Base-by-base conservation (phyloP, 108 stramenopile genomes). In the Skeletonema grethae region DNA sequence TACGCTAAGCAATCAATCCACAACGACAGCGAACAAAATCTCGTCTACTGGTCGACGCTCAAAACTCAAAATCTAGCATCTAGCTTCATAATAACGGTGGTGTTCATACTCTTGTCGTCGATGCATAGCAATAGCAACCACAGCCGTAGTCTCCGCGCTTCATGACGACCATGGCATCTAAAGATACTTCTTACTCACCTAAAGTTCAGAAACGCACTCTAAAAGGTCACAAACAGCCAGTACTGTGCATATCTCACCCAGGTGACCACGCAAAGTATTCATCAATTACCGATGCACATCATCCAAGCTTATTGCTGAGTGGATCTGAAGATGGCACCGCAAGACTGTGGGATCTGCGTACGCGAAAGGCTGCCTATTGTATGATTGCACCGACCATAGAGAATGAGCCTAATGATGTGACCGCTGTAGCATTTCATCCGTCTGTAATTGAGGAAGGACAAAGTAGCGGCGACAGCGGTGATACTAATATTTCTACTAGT, bases 281-380 rank as follows among this genome's bases (percentile, higher is more conserved):
- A 25, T 28, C 31, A 46, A 34, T 39, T 12, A 20, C 53, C 45
- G 31, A 41, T 36, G 16, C 25, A 16, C 58, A 46, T 39, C 71
- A 63, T 35, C 76, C 80, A 1, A 61, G 69, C 50, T 70, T 88
- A 48, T 65, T 93, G 39, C 67, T 91, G 32, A 90, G 89, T 67
- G 92, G 92, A 31, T 91, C 92, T 2, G 88, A 89, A 63, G 92
- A 94, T 86, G 84, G 84, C 15, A 90, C 92, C 13, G 88, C 87
- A 29, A 84, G 92, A 2, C 73, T 94, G 5, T 94, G 92, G 92
- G 90, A 90, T 75, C 56, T 93, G 24, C 85, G 88, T 6, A 67
- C 67, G 3, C 29, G 67, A 25, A 77, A 73, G 35, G 64, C 77
- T 30, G 53, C 83, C 18, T 65, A 83, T 39, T 89, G 88, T 55